Evolutionary conservation across 2,329 filamentous ascomycete genomes (phyloP), one percentile per base, ranked within the genome.

Genomic region (Curvularia sp.): DNA sequence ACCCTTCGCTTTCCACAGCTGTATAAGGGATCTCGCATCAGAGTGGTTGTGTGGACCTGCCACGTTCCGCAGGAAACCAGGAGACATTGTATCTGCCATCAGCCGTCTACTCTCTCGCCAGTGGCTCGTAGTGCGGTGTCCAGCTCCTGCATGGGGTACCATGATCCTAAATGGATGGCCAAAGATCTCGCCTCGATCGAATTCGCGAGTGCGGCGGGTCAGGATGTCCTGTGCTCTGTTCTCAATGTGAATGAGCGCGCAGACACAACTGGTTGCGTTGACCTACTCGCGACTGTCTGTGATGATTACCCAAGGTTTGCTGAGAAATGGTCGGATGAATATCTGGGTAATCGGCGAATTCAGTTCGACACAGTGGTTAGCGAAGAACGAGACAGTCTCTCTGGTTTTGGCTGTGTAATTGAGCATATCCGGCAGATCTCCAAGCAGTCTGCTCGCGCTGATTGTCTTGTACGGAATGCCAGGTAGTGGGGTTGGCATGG

Each of bases 11-110:
- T 42, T 42, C 39, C 39, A 42, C 19, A 42, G 19, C 39, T 42
- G 39, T 42, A 42, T 23, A 15, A 42, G 19, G 39, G 39, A 42
- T 42, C 39, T 42, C 4, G 7, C 19, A 23, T 23, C 39, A 23
- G 39, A 42, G 39, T 42, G 39, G 39, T 42, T 42, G 39, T 42
- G 18, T 21, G 39, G 39, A 42, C 39, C 39, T 23, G 39, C 39
- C 19, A 42, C 39, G 6, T 36, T 36, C 34, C 34, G 34, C 15
- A 36, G 34, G 15, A 36, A 36, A 36, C 34, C 13, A 15, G 34
- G 34, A 36, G 34, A 36, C 34, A 36, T 36, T 18, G 34, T 36
- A n/a, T 36, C 15, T 36, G 34, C 34, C 34, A 36, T 36, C 9
- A 42, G 39, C 12, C 19, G 39, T 42, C 39, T 42, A 42, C 39